phyloP scores from a whole-genome alignment of 805 yeast species.

The Yarrowia hollandica region DNA sequence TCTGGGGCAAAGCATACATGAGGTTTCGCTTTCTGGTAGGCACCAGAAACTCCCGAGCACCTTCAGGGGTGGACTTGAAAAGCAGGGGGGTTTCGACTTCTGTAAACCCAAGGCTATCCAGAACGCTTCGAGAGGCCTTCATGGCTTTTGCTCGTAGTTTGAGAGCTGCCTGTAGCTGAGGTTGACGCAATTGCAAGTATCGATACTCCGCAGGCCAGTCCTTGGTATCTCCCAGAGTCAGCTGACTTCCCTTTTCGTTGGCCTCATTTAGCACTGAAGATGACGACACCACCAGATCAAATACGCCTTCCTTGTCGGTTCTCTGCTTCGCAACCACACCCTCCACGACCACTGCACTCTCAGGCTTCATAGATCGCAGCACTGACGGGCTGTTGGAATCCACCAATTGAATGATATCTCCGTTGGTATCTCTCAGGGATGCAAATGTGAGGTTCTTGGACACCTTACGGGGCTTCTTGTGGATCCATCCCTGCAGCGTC shows the following conservation, averaged over 20 bases:
- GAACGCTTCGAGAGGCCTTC: slow-evolving; percentile 42
- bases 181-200: slow-evolving; percentile 71
- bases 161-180: slow-evolving; percentile 38
- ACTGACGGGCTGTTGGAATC: slow-evolving; percentile 45
- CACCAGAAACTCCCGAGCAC: slow-evolving; percentile 92
- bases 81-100: slow-evolving; percentile 92
- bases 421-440: slow-evolving; percentile 69
- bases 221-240: slow-evolving; percentile 58
- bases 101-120: slow-evolving; percentile 52
- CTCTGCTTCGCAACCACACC: slow-evolving; percentile 48
- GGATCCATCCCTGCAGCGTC: slow-evolving; percentile 81
- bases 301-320: slow-evolving; percentile 37
- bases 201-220: slow-evolving; percentile 78
- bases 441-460: slow-evolving; percentile 70
- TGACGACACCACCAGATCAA: slow-evolving; percentile 59
- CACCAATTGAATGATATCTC: slow-evolving; percentile 63
- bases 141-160: slow-evolving; percentile 42
- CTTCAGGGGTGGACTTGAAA: slow-evolving; percentile 96
- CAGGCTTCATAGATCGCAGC: slow-evolving; percentile 57
- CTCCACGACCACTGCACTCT: slow-evolving; percentile 68
- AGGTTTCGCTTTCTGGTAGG: slow-evolving; percentile 69
- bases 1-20: slow-evolving; percentile 92
- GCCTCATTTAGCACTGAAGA: slow-evolving; percentile 64
- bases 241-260: slow-evolving; percentile 63
- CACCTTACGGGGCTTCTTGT: slow-evolving; percentile 67